These are phyloP conservation scores for Yarrowia sp. DNA, from an alignment of 805 yeast genomes.

Conservation along the genomic window DNA sequence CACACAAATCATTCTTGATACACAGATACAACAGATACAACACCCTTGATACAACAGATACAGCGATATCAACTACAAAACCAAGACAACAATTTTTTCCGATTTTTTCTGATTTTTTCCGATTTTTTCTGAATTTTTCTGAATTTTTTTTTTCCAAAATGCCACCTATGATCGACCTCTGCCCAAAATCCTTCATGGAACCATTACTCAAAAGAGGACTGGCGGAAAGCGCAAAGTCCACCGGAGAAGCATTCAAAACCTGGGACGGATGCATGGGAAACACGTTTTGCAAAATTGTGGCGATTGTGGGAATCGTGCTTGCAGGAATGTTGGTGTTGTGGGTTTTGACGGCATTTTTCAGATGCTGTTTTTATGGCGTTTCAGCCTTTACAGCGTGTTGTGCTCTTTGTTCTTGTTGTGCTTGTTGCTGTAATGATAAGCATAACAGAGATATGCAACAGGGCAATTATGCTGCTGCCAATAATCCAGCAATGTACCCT, in stretches of 20 bases:
- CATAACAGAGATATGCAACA: neutral
- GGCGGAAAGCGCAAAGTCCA: slow-evolving; percentile 12
- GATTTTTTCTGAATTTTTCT: too few relatives aligned
- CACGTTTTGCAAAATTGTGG: slow-evolving; percentile 69
- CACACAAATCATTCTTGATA: neutral
- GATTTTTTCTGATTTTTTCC: too few relatives aligned
- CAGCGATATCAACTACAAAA: neutral
- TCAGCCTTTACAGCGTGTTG: slow-evolving; percentile 50
- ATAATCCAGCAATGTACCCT: slow-evolving; percentile 21
- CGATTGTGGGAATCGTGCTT: slow-evolving; percentile 66
- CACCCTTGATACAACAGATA: neutral
- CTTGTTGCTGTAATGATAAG: slow-evolving; percentile 21
- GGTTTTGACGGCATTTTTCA: slow-evolving; percentile 53
- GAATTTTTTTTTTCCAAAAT: neutral
- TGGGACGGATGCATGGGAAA: slow-evolving; percentile 85
- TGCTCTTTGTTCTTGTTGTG: slow-evolving; percentile 50
- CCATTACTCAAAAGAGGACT: neutral
- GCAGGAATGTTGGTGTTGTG: slow-evolving; percentile 53
- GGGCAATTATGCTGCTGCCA: slow-evolving; percentile 17
- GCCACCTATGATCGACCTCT: slow-evolving; percentile 9
- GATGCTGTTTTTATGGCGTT: slow-evolving; percentile 60
- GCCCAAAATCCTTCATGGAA: neutral
- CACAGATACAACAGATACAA: neutral
- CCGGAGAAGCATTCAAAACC: slow-evolving; percentile 46
- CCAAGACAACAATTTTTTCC: too few relatives aligned